Conservation (phyloP, 306 rosid species). For the Lathyrus oleraceus region DNA sequence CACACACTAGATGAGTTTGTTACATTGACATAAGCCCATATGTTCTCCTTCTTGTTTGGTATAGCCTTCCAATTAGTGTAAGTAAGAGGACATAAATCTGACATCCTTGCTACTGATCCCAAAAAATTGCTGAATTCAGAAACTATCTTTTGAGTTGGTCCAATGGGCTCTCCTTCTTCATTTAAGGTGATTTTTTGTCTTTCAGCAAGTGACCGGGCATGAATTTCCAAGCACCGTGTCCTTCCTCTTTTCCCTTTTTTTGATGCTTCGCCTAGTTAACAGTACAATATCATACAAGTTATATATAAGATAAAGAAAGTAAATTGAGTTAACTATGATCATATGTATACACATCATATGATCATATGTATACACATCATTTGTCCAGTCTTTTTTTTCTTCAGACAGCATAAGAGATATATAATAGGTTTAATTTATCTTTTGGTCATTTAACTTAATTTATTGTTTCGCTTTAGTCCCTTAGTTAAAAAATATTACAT, state of each 20-base stretch:
- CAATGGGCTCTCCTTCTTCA: slow-evolving; percentile 23
- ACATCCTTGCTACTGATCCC: slow-evolving; percentile 8
- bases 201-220: background rate
- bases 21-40: slow-evolving; percentile 21
- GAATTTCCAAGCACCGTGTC: background rate
- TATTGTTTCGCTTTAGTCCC: no score
- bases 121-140: slow-evolving; percentile 6
- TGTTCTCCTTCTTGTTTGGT: background rate
- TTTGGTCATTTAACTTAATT: no score
- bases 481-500: no score
- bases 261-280: background rate
- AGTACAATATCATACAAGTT: background rate
- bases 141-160: slow-evolving; percentile 9
- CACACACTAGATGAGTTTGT: background rate
- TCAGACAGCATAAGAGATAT: background rate
- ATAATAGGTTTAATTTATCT: no score
- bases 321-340: background rate
- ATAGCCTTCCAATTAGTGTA: slow-evolving; percentile 30
- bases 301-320: background rate
- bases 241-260: background rate
- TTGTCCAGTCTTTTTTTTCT: background rate
- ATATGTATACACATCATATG: background rate
- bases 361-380: background rate
- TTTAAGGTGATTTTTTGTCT: slow-evolving; percentile 10
- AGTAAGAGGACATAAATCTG: slow-evolving; percentile 8